phyloP scores from a whole-genome alignment of 2,329 filamentous ascomycete species.

The Xylaria sp. region DNA sequence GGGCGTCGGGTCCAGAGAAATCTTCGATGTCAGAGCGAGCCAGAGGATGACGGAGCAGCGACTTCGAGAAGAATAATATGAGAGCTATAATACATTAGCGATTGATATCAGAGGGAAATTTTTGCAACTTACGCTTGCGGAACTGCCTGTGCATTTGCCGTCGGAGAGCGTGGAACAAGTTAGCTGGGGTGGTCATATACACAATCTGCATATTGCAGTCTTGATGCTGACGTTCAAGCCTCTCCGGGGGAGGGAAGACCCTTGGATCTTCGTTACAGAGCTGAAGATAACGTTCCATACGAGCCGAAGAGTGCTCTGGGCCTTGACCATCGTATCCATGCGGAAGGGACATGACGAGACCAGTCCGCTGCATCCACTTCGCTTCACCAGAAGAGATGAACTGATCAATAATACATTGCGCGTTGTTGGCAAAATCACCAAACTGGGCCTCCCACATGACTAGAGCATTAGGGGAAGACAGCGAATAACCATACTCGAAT shows the following conservation, averaged over 20 bases:
- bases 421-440: conserved; percentile 99
- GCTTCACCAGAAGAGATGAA: conserved; percentile 97
- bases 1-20: conserved; percentile 83
- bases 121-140: conserved; percentile 84
- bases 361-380: conserved; percentile 98
- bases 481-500: conserved; percentile 98
- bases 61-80: conserved; percentile 98
- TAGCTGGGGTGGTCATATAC: conserved; percentile 95
- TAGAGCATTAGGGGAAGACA: conserved; percentile 94
- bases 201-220: conserved; percentile 99
- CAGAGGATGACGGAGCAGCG: conserved; percentile 91
- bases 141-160: conserved; percentile 99
- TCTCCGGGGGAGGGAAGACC: conserved; percentile 87
- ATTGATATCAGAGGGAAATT: neutral
- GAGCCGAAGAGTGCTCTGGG: conserved; percentile 96
- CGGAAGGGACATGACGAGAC: conserved; percentile 93
- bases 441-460: conserved; percentile 99
- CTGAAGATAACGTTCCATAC: conserved; percentile 97
- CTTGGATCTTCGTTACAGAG: conserved; percentile 97
- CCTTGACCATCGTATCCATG: conserved; percentile 99
- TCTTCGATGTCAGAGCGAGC: conserved; percentile 91
- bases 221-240: conserved; percentile 96
- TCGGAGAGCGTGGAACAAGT: conserved; percentile 95
- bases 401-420: conserved; percentile 98
- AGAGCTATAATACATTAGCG: conserved; percentile 69